Percentiles rank a stretch among this genome's conserved stretches.
phyloP scores from a whole-genome alignment of 2,329 filamentous ascomycete species.

The Laburnicola sp. region DNA sequence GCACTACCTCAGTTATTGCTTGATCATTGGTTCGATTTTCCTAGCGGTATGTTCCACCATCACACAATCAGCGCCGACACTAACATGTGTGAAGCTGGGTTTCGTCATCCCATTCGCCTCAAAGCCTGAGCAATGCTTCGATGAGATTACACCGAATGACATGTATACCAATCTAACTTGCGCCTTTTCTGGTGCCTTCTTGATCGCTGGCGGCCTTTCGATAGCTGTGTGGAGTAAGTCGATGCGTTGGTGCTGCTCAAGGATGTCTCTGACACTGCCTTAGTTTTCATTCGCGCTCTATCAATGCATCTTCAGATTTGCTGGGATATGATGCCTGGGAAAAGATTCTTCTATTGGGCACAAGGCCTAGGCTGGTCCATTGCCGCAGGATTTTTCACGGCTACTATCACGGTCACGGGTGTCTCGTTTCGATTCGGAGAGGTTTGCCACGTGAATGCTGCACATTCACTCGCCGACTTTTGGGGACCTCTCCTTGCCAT shows the following conservation, averaged over 20 bases:
- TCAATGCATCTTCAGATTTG: slow-evolving; percentile 97
- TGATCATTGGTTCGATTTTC: slow-evolving; percentile 73
- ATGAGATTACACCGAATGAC: slow-evolving; percentile 89
- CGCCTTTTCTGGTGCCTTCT: slow-evolving; percentile 82
- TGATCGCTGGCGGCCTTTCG: slow-evolving; percentile 83
- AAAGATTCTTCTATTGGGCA: slow-evolving; percentile 84
- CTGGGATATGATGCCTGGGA: slow-evolving; percentile 90
- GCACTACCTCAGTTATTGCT: slow-evolving; percentile 89
- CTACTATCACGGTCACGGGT: slow-evolving; percentile 82
- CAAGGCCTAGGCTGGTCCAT: slow-evolving; percentile 83
- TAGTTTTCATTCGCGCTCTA: slow-evolving; percentile 80
- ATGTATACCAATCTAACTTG: slow-evolving; percentile 83
- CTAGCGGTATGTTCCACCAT: slow-evolving; percentile 69
- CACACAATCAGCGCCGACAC: not conserved
- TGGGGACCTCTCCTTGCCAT: slow-evolving; percentile 89
- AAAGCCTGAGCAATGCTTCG: slow-evolving; percentile 78
- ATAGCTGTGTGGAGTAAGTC: slow-evolving; percentile 76
- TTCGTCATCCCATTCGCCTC: slow-evolving; percentile 86
- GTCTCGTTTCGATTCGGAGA: slow-evolving; percentile 92
- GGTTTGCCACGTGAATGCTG: slow-evolving; percentile 92
- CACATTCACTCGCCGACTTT: slow-evolving; percentile 78
- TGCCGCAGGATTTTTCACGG: slow-evolving; percentile 71
- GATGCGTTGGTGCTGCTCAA: not conserved
- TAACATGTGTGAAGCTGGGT: slow-evolving; percentile 64
- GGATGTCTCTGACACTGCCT: not conserved